These are phyloP conservation scores for Xylaria nigripes DNA, from an alignment of 495 filamentous ascomycete genomes.

Conservation along the genomic window DNA sequence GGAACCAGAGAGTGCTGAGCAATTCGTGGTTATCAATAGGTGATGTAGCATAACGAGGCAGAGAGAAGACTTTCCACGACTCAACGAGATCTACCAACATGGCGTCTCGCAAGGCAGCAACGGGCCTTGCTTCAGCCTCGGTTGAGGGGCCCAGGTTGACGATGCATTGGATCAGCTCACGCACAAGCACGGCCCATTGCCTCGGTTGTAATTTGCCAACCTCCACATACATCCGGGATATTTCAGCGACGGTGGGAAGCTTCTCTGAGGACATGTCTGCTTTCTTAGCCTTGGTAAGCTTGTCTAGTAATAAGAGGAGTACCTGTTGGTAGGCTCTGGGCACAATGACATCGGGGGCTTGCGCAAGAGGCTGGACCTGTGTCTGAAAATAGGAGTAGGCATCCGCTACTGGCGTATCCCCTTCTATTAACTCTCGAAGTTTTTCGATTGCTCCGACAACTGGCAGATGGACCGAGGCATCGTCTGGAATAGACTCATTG, in stretches of 20 bases:
- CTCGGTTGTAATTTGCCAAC: conserved; percentile 23
- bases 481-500: not conserved
- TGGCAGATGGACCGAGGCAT: not conserved
- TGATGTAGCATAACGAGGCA: conserved; percentile 12
- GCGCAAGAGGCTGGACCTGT: conserved; percentile 27
- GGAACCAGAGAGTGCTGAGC: conserved; percentile 18
- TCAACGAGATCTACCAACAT: conserved; percentile 34
- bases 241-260: conserved; percentile 33
- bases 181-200: conserved; percentile 28
- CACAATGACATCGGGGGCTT: conserved; percentile 10
- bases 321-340: conserved; percentile 17
- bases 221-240: conserved; percentile 31
- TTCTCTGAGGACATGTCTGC: conserved; percentile 22
- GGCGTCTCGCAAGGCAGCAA: conserved; percentile 22
- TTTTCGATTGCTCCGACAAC: conserved; percentile 24
- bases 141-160: conserved; percentile 20
- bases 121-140: conserved; percentile 11
- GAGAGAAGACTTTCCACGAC: conserved; percentile 31
- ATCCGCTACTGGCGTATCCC: conserved; percentile 15
- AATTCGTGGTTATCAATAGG: conserved; percentile 4
- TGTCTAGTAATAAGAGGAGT: conserved; percentile 19
- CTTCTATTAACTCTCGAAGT: conserved; percentile 31
- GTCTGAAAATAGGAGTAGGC: conserved; percentile 35
- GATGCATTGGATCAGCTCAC: conserved; percentile 27
- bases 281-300: conserved; percentile 26